Evolutionary conservation across 2,329 filamentous ascomycete species (phyloP), one percentile per base, ranked within the genome.

Genomic region (Ambrosiella cleistominuta): DNA sequence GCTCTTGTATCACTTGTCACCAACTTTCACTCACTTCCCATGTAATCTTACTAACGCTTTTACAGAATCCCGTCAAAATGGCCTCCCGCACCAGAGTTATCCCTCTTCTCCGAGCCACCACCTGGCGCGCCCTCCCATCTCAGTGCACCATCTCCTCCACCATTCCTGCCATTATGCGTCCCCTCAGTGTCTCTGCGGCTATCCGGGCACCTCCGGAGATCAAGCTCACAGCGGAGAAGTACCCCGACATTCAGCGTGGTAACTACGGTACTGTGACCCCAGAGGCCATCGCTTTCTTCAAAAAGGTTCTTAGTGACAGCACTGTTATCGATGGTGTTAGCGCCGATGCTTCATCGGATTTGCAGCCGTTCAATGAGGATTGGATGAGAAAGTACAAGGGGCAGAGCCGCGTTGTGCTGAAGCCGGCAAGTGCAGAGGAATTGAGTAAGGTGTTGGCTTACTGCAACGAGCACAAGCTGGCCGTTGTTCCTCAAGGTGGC

Each of bases 311-410:
- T 39, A 87, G 79, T 54, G 81, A 84, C 40, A 86, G 85, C 40
- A 89, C 88, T 1, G 76, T 96, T 56, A 80, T 97, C 61, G 90
- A 96, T 68, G 88, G 88, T 55, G 78, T 95, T 57, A 87, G 82
- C 2, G 63, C 62, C 35, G 73, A 76, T 19, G 66, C 82, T 6
- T 73, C 76, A 1, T 86, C 87, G 65, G 93, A 97, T 67, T 77
- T 97, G 63, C 88, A 93, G 68, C 80, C 86, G 7, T 98, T 89
- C 77, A 98, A 98, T 71, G 82, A 83, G 68, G 93, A 98, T 72
- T 98, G 94, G 93, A 96, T 98, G 90, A 84, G 87, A 71, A 98
- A 98, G 73, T 98, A 95, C 74, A 83, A 87, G 61, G 94, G 93
- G 37, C 89, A 96, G 70, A 82, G 87, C 61, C 82, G 83, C 66